These are phyloP conservation scores for Tetrahymena malaccensis DNA, from an alignment of 73 alveolate genomes.

Conservation along the genomic window DNA sequence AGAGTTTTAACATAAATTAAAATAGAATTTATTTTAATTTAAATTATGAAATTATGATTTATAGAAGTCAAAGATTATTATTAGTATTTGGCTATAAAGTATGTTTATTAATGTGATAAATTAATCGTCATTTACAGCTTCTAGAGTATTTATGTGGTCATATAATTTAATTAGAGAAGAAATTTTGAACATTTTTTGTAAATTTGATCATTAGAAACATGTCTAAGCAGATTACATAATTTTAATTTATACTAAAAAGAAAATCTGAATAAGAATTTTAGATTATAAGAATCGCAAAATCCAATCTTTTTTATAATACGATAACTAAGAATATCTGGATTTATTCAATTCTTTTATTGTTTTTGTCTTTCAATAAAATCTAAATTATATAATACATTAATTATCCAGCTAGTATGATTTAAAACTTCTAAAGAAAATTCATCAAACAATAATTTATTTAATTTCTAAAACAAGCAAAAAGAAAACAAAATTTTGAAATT, in stretches of 20 bases:
- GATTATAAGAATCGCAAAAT: neutral
- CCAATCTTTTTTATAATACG: neutral
- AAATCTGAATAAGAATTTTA: neutral
- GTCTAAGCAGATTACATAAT: neutral
- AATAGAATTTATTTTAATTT: too few relatives aligned
- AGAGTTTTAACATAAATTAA: too few relatives aligned
- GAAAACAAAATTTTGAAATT: neutral
- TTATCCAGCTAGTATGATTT: too few relatives aligned
- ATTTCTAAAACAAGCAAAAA: neutral
- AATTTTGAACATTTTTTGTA: neutral
- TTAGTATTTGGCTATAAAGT: neutral
- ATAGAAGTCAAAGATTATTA: neutral
- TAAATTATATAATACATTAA: too few relatives aligned
- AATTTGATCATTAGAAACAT: neutral
- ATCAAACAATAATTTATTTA: too few relatives aligned
- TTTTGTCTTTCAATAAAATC: neutral
- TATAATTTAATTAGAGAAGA: neutral
- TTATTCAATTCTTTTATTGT: neutral
- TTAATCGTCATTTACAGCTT: neutral
- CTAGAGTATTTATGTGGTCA: neutral
- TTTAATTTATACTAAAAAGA: too few relatives aligned
- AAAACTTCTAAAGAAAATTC: neutral
- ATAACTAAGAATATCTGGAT: neutral
- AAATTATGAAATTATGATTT: too few relatives aligned
- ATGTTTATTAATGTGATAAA: neutral